Conservation (phyloP, 805 yeast genomes). For the Monosporozyma solicola region DNA sequence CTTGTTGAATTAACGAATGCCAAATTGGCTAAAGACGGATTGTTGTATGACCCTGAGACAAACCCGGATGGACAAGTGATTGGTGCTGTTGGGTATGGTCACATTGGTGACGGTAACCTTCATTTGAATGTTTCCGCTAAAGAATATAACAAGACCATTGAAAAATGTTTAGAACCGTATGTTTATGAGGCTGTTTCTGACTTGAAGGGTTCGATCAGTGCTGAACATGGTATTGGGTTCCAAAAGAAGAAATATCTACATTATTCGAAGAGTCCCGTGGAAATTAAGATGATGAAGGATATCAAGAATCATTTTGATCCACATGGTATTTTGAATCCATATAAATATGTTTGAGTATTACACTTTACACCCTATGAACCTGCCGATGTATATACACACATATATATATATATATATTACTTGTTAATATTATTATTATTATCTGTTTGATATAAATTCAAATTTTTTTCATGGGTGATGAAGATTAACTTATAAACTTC, state of each 20-base stretch:
- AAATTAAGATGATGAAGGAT: conserved; percentile 66
- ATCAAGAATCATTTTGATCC: conserved; percentile 84
- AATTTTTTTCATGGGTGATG: too few relatives aligned
- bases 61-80: conserved; percentile 38
- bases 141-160: conserved; percentile 70
- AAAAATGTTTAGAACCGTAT: conserved; percentile 80
- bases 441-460: too few relatives aligned
- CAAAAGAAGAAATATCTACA: conserved; percentile 87
- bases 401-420: too few relatives aligned
- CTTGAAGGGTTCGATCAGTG: conserved; percentile 80
- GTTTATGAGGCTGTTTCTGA: conserved; percentile 79
- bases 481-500: conserved; percentile 16
- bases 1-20: conserved; percentile 71
- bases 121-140: conserved; percentile 91
- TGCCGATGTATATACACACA: too few relatives aligned
- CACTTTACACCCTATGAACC: too few relatives aligned
- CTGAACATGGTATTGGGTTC: conserved; percentile 97
- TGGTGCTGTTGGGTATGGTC: conserved; percentile 94
- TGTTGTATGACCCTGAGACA: conserved; percentile 44
- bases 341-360: conserved; percentile 58
- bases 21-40: conserved; percentile 44
- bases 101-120: conserved; percentile 93
- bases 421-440: too few relatives aligned
- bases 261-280: conserved; percentile 68
- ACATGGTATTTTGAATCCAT: conserved; percentile 86